Base-by-base conservation (phyloP, 2,329 filamentous ascomycete genomes). In the Epicoccum sorghinum region DNA sequence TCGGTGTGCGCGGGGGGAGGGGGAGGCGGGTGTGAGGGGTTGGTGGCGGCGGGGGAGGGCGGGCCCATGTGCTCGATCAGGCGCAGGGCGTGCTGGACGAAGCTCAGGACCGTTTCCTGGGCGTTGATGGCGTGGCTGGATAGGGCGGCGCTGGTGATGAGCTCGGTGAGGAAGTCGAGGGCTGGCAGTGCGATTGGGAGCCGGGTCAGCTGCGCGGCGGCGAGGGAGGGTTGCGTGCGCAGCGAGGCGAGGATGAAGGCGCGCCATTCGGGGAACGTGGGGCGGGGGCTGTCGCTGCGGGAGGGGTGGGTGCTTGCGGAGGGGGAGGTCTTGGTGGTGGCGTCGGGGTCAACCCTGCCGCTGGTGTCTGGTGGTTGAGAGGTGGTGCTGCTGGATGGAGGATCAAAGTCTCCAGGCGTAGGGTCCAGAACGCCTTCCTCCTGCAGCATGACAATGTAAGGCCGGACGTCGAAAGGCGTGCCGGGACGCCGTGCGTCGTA, bases 101-200 rank as follows among this genome's bases (percentile, higher is more conserved):
- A 77, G 32, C 68, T 64, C n/a, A 64, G 65, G 22, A 72, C 67
- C 38, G 75, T 43, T 43, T 64, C 59, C 25, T 62, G 45, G 8
- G 71, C 55, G 14, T 75, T 67, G 50, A 75, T 67, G n/a, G 54
- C 44, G 18, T 63, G 49, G 0, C 42, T 36, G 35, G 62, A 55
- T 27, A 72, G 65, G 3, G 62, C 66, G 24, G 45, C 40, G 23
- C 66, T 58, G 37, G 65, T 59, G 46, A 76, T 64, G n/a, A 76
- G 62, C n/a, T 63, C 70, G 38, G 72, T 77, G 41, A 77, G 61
- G 49, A 74, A 68, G 36, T 77, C 74, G 49, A 77, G 70, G 24
- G 66, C 71, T 5, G 66, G 57, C n/a, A 77, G 58, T 23, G 71
- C 66, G 29, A 77, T 59, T 39, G 75, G 74, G 13, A 76, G 67